These are phyloP conservation scores for Chloranthus sessilifolius DNA, from an alignment of 164 flowering plant species.

Conservation along the genomic window DNA sequence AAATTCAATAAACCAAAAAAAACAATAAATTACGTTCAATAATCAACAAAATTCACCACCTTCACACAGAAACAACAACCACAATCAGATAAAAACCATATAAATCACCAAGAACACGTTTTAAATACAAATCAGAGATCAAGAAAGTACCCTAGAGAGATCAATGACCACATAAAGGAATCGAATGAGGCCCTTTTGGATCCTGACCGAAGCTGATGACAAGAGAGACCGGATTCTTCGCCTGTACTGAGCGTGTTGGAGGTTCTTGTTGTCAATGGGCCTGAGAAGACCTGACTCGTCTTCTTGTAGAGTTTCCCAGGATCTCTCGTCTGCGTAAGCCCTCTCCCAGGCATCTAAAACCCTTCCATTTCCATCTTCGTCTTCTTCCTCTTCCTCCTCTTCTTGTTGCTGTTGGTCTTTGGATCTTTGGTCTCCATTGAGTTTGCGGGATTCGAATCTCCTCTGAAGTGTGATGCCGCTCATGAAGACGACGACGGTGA, in stretches of 20 bases:
- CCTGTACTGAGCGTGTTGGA: conserved; percentile 79
- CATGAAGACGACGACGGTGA: no score
- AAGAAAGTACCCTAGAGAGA: conserved; percentile 90
- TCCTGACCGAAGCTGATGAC: conserved; percentile 40
- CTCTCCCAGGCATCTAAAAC: conserved; percentile 69
- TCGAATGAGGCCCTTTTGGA: conserved; percentile 90
- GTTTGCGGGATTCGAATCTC: conserved; percentile 1
- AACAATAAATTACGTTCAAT: no score
- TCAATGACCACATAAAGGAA: conserved; percentile 77
- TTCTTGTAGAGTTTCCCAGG: conserved; percentile 89
- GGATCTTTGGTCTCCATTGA: not conserved
- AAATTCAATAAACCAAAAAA: no score
- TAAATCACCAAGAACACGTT: not conserved
- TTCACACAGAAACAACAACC: no score
- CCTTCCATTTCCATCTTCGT: conserved; percentile 32
- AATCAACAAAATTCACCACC: no score
- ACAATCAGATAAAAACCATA: no score
- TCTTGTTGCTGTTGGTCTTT: conserved; percentile 10
- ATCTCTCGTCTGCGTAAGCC: conserved; percentile 82
- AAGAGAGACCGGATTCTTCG: conserved; percentile 60
- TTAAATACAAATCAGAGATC: no score
- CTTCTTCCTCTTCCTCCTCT: conserved; percentile 69
- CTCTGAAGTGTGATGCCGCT: not conserved
- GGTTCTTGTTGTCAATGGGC: conserved; percentile 54
- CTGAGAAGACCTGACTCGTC: conserved; percentile 87